Percentiles rank a stretch among this genome's conserved stretches.
Conservation (phyloP, 768 basidiomycete species). For the Myochromella boudieri region DNA sequence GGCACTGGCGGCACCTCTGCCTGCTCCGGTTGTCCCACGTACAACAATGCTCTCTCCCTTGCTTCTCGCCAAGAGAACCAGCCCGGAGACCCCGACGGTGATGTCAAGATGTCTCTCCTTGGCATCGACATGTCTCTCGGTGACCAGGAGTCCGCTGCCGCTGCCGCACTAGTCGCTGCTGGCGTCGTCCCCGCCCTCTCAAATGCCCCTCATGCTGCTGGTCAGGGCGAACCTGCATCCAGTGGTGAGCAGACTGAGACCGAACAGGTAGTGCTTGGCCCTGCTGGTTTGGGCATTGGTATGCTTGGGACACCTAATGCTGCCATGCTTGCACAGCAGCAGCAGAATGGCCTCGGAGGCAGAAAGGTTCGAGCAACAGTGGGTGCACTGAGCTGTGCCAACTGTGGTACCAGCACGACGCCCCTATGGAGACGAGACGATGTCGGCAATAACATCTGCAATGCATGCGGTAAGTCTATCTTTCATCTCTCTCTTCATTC, state of each 20-base stretch:
- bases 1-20: conserved; percentile 93
- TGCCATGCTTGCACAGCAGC: conserved; percentile 6
- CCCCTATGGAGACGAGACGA: conserved; percentile 90
- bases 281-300: conserved; percentile 19
- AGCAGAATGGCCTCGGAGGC: conserved; percentile 18
- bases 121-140: conserved; percentile 9
- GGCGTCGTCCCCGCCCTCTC: conserved; percentile 14
- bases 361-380: conserved; percentile 44
- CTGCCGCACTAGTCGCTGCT: conserved; percentile 20
- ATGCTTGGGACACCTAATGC: conserved; percentile 21
- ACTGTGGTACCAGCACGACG: conserved; percentile 87
- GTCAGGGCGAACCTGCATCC: background rate
- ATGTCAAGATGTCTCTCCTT: conserved; percentile 14
- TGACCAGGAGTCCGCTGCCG: conserved; percentile 18
- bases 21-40: conserved; percentile 95
- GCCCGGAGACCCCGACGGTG: conserved; percentile 14
- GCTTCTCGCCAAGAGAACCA: conserved; percentile 27
- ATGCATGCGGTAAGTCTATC: conserved; percentile 83
- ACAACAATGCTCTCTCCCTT: conserved; percentile 76
- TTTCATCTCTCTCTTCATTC: conserved; percentile 18
- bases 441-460: conserved; percentile 91
- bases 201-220: background rate
- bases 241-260: background rate
- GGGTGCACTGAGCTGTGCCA: conserved; percentile 81
- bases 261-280: conserved; percentile 17